Conservation (phyloP, 441 rosid species). For the Populus hybrid region DNA sequence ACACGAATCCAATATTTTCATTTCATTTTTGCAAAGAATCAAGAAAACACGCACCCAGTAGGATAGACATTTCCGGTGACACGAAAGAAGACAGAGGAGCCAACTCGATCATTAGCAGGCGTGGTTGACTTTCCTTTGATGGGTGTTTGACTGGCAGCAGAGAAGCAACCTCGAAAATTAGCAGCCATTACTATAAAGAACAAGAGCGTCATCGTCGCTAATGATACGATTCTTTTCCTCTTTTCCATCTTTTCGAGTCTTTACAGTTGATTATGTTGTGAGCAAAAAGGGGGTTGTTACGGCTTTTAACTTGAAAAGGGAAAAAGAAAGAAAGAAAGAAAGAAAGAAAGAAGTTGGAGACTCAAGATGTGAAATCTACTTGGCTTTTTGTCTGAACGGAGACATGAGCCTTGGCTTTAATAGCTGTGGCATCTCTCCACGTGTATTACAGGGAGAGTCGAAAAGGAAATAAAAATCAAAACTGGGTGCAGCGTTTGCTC, state of each 20-base stretch:
- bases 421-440: not conserved
- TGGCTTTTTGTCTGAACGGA: not conserved
- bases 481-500: not conserved
- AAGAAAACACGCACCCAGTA: constrained; percentile 53
- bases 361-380: not conserved
- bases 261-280: not conserved
- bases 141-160: constrained; percentile 29
- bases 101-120: constrained; percentile 18
- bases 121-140: not conserved
- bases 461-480: too few relatives aligned
- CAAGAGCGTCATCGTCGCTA: not conserved
- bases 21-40: not conserved
- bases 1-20: not conserved
- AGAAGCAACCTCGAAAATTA: constrained; percentile 22
- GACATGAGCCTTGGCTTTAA: not conserved
- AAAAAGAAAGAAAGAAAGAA: not conserved
- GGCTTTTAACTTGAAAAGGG: not conserved
- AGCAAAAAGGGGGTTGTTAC: not conserved
- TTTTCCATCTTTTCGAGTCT: constrained; percentile 11
- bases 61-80: constrained; percentile 83
- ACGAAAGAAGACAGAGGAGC: constrained; percentile 60
- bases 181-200: constrained; percentile 16
- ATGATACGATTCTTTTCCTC: not conserved
- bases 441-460: too few relatives aligned
- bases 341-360: not conserved